Base-by-base conservation (phyloP, 2,329 filamentous ascomycete genomes). In the Calonectria pseudoreteaudii region DNA sequence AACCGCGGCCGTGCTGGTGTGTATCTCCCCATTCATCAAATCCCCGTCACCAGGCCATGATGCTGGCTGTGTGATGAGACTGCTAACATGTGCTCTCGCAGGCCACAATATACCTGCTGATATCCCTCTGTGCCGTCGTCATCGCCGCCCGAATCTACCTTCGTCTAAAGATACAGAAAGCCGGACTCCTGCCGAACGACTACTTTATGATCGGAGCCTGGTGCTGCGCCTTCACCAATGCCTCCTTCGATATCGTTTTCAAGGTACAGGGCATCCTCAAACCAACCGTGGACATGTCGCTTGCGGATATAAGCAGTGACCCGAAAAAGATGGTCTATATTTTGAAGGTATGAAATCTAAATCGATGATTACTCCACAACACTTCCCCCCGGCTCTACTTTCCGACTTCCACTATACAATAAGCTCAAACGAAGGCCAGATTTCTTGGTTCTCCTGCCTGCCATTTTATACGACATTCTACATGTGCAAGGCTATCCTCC, bases 201-300 rank as follows among this genome's bases (percentile, higher is more conserved):
- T 62, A 62, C 56, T 41, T 38, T 2, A 62, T 62, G 56, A 62
- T 62, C 26, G 13, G n/a, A 7, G 56, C 56, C 1, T 62, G 56
- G 56, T 62, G 56, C 23, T 62, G 56, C 34, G 56, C 56, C 56
- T 62, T 62, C 56, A 41, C 56, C 36, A 62, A 41, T 41, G 56
- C 56, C 2, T 62, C 56, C 14, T 62, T 62, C 56, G 56, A 62
- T 13, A 62, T 62, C 11, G 56, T 62, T n/a, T 62, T 62, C 34
- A 41, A 62, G 26, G 56, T 26, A 2, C 56, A 62, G 34, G 56
- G 56, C 11, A 62, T 62, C 18, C 34, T 62, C n/a, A 41, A 28
- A 20, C 56, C 56, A 2, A 13, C 16, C 5, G 36, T 62, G n/a
- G 56, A 62, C 14, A 62, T 62, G 56, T 41, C 56, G 13, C 34